Evolutionary conservation across 805 yeast genomes (phyloP).

Genomic region (Yueomyces sinensis): DNA sequence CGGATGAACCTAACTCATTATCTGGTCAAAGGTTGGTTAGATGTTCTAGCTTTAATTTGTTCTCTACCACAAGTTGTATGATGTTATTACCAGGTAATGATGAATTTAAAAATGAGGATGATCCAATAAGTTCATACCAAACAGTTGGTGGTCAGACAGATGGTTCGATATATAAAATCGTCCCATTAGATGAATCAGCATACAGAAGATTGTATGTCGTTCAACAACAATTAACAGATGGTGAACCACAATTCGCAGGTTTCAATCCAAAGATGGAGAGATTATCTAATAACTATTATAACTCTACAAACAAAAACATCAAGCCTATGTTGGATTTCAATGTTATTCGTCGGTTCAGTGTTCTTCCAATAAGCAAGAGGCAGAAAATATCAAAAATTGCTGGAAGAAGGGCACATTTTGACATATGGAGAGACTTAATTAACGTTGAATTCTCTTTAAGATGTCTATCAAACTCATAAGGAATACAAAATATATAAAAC

Average conservation of each 20-base stretch:
- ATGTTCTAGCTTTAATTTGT: constrained; percentile 56
- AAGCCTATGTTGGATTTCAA: constrained; percentile 58
- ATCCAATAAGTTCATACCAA: constrained; percentile 32
- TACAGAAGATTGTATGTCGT: constrained; percentile 74
- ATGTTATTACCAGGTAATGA: constrained; percentile 27
- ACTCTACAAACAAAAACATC: constrained; percentile 24
- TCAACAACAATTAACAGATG: constrained; percentile 78
- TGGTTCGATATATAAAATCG: constrained; percentile 63
- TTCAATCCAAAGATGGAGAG: constrained; percentile 67
- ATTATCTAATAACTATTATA: constrained; percentile 25
- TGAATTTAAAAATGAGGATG: constrained; percentile 13
- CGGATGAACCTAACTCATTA: constrained; percentile 74
- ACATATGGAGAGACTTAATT: constrained; percentile 55
- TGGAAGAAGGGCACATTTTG: constrained; percentile 42
- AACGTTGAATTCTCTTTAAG: constrained; percentile 35
- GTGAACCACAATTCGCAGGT: constrained; percentile 61
- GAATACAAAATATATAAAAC: too few species aligned
- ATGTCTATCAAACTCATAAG: constrained; percentile 5
- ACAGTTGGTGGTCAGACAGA: constrained; percentile 63
- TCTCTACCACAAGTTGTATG: constrained; percentile 46
- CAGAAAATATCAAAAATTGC: constrained; percentile 40
- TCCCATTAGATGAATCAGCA: constrained; percentile 60
- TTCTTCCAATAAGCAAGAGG: constrained; percentile 45
- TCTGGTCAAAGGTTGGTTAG: constrained; percentile 68
- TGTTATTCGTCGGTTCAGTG: constrained; percentile 39